Evolutionary conservation across 2,329 filamentous ascomycete species (phyloP), one percentile per base, ranked within the genome.

Genomic region (Xylariaceae sp.): DNA sequence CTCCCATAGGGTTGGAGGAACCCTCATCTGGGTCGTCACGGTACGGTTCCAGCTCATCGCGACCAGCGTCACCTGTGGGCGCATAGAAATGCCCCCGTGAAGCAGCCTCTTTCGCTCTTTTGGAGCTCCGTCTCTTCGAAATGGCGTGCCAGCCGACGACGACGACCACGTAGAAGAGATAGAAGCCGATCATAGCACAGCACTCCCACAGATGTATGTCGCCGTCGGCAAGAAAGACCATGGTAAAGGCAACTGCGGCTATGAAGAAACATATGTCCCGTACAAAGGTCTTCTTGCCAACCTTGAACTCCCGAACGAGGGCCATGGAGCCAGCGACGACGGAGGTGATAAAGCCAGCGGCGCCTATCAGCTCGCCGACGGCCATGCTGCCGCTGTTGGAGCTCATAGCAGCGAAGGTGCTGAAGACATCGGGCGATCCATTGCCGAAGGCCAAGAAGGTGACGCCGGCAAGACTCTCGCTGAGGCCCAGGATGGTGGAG

Each of bases 251-350:
- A 12, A 92, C 82, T 1, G 92, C 85, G 10, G 86, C 69, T 36
- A 93, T 83, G 57, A 98, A 98, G 64, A 95, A 98, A 37, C 78
- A 74, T 9, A 96, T 83, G 53, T 98, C 92, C 44, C 92, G 75
- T 15, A 95, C 74, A 55, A 96, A 98, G 22, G 87, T 92, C 58
- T 83, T 85, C 50, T 80, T 81, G 33, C 86, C 84, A 33, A 98
- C 92, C 45, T 81, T 83, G 59, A 98, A 98, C 34, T 94, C 92
- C 43, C 86, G 75, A n/a, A 95, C 89, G 35, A 98, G 63, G 11
- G 90, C 92, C 92, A 98, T 98, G 36, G 88, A 94, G 12, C 92
- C 92, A 5, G 90, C 88, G 21, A 98, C 92, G 13, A 98, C 90
- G 2, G 89, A 84, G 1, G 89, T 93, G 58, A 98, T 98, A 63